Conservation (phyloP, 148 eudicot genomes). For the Camellia granthamiana region DNA sequence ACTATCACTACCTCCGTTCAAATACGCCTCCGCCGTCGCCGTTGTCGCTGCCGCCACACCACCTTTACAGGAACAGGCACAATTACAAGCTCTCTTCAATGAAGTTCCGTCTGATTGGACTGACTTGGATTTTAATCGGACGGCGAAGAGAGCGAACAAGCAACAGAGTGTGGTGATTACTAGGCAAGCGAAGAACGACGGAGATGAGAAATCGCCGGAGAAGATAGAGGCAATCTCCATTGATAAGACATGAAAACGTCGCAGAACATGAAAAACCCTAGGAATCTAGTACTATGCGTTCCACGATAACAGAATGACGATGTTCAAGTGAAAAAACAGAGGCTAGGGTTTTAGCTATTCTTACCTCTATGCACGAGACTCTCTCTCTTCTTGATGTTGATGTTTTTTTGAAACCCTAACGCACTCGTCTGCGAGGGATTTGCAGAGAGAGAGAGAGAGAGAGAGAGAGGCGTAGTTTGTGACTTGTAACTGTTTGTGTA, state of each 20-base stretch:
- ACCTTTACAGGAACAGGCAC: slow-evolving; percentile 30
- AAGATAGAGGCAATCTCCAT: slow-evolving; percentile 49
- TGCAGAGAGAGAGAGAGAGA: neutral
- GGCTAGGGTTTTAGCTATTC: neutral
- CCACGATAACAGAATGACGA: neutral
- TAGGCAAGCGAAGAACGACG: slow-evolving; percentile 33
- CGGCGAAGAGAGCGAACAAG: slow-evolving; percentile 31
- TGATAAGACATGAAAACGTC: slow-evolving; percentile 54
- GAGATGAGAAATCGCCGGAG: slow-evolving; percentile 16
- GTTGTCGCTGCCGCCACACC: slow-evolving; percentile 27
- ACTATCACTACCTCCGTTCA: slow-evolving; percentile 16
- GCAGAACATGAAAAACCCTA: slow-evolving; percentile 29
- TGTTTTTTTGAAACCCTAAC: neutral
- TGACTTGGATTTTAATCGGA: slow-evolving; percentile 30
- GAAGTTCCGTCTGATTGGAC: slow-evolving; percentile 9
- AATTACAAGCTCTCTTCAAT: slow-evolving; percentile 12
- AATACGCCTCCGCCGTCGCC: slow-evolving; percentile 15
- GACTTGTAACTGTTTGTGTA: neutral
- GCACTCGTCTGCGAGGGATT: neutral
- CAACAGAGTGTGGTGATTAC: slow-evolving; percentile 36
- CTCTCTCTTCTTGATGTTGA: neutral
- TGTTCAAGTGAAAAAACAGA: neutral
- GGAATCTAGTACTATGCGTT: neutral
- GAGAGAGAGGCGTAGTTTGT: neutral
- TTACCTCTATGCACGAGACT: neutral